Base-by-base conservation (phyloP, 2,329 filamentous ascomycete species). In the Aspergillus pseudoglaucus region DNA sequence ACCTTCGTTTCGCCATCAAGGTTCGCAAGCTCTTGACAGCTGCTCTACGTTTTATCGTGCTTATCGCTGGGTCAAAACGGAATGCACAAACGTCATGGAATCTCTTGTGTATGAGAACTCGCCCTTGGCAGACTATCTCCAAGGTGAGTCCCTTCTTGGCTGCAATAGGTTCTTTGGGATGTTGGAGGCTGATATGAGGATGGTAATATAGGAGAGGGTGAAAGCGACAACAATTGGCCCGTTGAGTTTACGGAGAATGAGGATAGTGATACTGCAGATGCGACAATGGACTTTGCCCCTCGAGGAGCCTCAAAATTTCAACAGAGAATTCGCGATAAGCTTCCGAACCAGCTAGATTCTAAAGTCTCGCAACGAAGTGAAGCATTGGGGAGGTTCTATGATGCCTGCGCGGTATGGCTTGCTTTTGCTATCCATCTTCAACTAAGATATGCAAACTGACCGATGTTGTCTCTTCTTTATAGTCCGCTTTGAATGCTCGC, bases 41-140 rank as follows among this genome's bases (percentile, higher is more conserved):
- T 39, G 37, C 18, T 17, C 18, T 12, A 10, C 37, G 4, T 22
- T 39, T 20, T 39, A 39, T 39, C 37, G 17, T 39, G 10, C 37
- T 39, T 39, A 39, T 39, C 37, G 37, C 37, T 18, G 37, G 15
- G 25, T 35, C 44, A 50, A 35, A 45, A 18, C 59, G 62, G 63
- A 57, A 66, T 68, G 66, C 58, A 55, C 53, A 50, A 50, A 51
- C 56, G 69, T 59, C 68, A 93, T 96, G 90, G 90, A 95, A 79
- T 83, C 87, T 63, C 78, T 95, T 61, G 82, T 95, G 59, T 87
- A 87, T 72, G 82, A 93, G 73, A 84, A 90, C 73, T 87, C 88
- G 66, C 90, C 90, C 60, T 78, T 96, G 71, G 90, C 89, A 65
- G 83, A 87, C 63, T 93, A 93, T 73, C 82, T 96, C 59, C 85